Conservation (phyloP, 495 filamentous ascomycete species). For the Arthonia radiata region DNA sequence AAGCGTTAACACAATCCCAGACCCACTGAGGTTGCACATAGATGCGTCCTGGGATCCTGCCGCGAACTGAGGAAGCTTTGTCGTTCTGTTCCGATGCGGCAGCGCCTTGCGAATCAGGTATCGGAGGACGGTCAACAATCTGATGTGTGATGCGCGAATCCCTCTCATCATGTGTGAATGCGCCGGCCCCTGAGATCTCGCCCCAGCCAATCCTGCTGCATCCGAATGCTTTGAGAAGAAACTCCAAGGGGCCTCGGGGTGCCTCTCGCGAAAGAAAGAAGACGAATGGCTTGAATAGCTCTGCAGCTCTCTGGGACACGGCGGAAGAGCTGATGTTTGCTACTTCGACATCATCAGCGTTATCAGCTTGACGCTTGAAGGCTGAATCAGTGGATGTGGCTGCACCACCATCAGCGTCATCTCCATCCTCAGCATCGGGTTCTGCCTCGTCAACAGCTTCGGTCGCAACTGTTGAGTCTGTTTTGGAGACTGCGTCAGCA, state of each 20-base stretch:
- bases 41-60: constrained; percentile 61
- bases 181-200: constrained; percentile 61
- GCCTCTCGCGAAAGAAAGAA: constrained; percentile 89
- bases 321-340: too few relatives aligned
- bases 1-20: constrained; percentile 86
- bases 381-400: too few relatives aligned
- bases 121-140: constrained; percentile 67
- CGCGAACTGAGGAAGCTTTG: constrained; percentile 19
- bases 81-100: constrained; percentile 13
- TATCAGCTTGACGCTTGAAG: too few relatives aligned
- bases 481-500: constrained; percentile 13
- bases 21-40: constrained; percentile 97
- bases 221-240: constrained; percentile 80
- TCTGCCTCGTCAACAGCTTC: constrained; percentile 13
- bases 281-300: constrained; percentile 65
- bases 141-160: constrained; percentile 86
- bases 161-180: constrained; percentile 68
- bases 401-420: too few relatives aligned
- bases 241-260: constrained; percentile 72
- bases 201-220: constrained; percentile 96
- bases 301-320: constrained; percentile 25
- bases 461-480: constrained; percentile 6
- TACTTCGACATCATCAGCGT: too few relatives aligned
- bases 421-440: constrained; percentile 18
- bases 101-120: constrained; percentile 21